phyloP scores from a whole-genome alignment of 2,329 filamentous ascomycete species.

The Stagonosporopsis vannaccii region DNA sequence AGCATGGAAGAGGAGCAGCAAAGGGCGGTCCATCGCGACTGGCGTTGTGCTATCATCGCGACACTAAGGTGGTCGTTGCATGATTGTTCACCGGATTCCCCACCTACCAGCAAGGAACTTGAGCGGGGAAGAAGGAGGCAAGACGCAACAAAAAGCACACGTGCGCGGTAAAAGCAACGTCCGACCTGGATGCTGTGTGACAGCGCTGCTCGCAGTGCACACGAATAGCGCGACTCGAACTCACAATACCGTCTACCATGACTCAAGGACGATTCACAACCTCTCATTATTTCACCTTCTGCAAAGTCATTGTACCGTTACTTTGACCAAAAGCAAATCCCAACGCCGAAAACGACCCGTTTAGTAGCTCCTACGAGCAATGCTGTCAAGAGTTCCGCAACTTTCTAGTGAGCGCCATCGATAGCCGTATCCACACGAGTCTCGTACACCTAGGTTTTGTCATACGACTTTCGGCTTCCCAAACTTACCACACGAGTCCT shows the following conservation, averaged over 20 bases:
- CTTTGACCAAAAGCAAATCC: constrained; percentile 3
- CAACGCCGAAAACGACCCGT: not conserved
- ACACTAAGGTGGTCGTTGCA: not conserved
- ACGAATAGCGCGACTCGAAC: not conserved
- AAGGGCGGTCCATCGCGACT: not conserved
- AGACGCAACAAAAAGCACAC: constrained; percentile 6
- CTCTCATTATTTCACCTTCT: not conserved
- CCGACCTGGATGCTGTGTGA: constrained; percentile 2
- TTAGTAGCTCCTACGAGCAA: not conserved
- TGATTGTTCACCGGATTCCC: constrained; percentile 2
- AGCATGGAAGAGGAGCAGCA: not conserved
- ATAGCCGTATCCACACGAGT: not conserved
- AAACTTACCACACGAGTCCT: not conserved
- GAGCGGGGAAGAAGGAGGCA: not conserved
- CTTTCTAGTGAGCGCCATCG: not conserved
- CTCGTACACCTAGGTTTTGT: not conserved
- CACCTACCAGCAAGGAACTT: not conserved
- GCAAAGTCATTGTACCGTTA: not conserved
- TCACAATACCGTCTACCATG: not conserved
- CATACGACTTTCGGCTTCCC: not conserved
- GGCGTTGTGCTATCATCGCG: not conserved
- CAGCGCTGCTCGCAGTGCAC: not conserved
- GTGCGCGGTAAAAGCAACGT: not conserved
- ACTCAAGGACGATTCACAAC: not conserved
- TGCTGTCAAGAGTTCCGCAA: not conserved